phyloP scores from a whole-genome alignment of 306 rosid species.

The Glycine tomentella region DNA sequence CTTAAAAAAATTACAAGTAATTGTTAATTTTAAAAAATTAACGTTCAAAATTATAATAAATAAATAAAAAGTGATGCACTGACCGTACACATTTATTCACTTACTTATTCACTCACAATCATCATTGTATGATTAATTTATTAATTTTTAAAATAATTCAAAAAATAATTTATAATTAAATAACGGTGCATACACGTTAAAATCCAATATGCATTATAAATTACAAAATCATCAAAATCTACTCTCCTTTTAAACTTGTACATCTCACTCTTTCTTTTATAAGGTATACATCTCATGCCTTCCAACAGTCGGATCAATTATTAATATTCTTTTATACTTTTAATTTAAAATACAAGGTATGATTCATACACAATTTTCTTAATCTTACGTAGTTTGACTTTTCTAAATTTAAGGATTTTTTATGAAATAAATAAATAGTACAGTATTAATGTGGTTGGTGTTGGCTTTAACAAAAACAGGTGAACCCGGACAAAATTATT shows the following conservation, averaged over 20 bases:
- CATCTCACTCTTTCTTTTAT: neutral
- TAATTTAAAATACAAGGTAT: neutral
- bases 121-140: no score
- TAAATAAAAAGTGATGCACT: no score
- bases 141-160: no score
- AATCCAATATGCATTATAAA: neutral
- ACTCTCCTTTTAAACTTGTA: neutral
- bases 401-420: neutral
- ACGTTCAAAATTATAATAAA: neutral
- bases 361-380: neutral
- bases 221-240: neutral
- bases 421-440: neutral
- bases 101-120: no score
- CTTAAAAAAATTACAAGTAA: no score
- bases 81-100: no score
- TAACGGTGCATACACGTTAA: no score
- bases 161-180: no score
- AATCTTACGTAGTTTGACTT: slow-evolving; percentile 13
- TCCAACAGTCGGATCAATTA: neutral
- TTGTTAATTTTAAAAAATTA: no score
- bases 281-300: neutral
- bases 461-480: slow-evolving; percentile 12
- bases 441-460: slow-evolving; percentile 15
- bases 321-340: neutral
- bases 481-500: slow-evolving; percentile 31